phyloP scores from a whole-genome alignment of 176 grass and related monocot species.

The Chloris gayana region DNA sequence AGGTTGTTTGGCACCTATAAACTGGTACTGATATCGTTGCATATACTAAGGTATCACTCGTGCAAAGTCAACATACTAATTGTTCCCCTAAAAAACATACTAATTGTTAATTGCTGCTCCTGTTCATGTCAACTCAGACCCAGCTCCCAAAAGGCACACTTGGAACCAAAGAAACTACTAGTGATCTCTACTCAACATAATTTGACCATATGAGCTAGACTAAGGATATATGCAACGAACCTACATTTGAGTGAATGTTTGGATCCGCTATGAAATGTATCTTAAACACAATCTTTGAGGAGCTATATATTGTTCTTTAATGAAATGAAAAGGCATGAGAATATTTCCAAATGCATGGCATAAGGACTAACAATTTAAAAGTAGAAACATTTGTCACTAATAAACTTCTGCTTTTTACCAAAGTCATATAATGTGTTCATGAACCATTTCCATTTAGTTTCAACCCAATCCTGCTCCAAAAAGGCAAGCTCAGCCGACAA shows the following conservation, averaged over 20 bases:
- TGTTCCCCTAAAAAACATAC: no score
- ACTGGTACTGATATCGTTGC: neutral
- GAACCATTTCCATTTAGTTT: neutral
- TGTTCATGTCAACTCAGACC: conserved; percentile 28
- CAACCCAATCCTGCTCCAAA: neutral
- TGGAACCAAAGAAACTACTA: conserved; percentile 10
- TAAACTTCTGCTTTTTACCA: conserved; percentile 2
- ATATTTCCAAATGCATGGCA: neutral
- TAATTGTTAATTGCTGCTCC: neutral
- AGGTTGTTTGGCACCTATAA: neutral
- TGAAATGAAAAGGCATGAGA: neutral
- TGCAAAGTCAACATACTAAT: neutral
- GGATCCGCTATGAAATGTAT: neutral
- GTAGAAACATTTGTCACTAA: neutral
- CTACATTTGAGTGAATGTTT: neutral
- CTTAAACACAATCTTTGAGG: neutral
- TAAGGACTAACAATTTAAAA: neutral
- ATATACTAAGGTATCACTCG: neutral
- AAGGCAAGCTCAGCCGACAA: conserved; percentile 12
- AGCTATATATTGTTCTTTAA: neutral
- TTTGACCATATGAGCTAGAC: neutral
- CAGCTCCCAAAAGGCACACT: conserved; percentile 5
- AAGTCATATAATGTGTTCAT: conserved; percentile 15
- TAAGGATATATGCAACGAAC: conserved; percentile 24
- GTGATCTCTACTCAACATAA: neutral